A percentile compares a stretch with the other conserved stretches of the same genome.
These are phyloP conservation scores for Xylariaceae sp. DNA, from an alignment of 2,329 filamentous ascomycete species.

Conservation along the genomic window DNA sequence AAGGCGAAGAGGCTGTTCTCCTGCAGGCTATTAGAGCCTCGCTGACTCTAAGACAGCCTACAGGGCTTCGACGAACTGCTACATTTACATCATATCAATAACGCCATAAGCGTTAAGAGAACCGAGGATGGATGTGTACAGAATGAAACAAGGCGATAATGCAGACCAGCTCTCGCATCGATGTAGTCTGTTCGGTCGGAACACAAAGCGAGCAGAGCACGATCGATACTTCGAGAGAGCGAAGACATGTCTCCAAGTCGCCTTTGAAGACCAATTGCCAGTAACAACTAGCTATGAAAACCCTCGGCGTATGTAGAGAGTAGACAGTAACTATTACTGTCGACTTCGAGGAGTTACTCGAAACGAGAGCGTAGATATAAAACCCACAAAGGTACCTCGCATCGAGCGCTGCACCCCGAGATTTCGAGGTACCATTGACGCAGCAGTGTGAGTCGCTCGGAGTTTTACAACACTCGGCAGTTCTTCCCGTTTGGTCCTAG, in stretches of 20 bases:
- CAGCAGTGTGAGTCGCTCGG: background rate
- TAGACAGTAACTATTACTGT: background rate
- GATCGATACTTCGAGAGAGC: slow-evolving; percentile 5
- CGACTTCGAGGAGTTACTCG: slow-evolving; percentile 1
- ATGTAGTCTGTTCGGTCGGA: too few relatives aligned
- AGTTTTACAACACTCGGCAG: background rate
- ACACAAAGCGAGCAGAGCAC: background rate
- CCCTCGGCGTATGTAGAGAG: background rate
- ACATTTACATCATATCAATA: too few relatives aligned
- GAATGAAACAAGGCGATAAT: too few relatives aligned
- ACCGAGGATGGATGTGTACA: too few relatives aligned
- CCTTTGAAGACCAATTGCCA: background rate
- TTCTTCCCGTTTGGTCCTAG: background rate
- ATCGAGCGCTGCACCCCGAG: background rate
- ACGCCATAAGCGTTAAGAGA: too few relatives aligned
- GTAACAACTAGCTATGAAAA: slow-evolving; percentile 5
- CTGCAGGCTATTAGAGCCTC: too few relatives aligned
- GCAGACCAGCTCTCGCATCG: too few relatives aligned
- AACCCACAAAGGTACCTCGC: background rate
- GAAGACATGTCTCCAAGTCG: background rate
- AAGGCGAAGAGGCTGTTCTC: too few relatives aligned
- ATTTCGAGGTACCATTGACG: background rate
- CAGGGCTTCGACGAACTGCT: too few relatives aligned
- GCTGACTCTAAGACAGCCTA: too few relatives aligned
- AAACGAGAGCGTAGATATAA: background rate